A percentile compares a stretch with the other conserved stretches of the same genome.
phyloP scores from a whole-genome alignment of 352 stramenopile species.

The Phytophthora cajani region DNA sequence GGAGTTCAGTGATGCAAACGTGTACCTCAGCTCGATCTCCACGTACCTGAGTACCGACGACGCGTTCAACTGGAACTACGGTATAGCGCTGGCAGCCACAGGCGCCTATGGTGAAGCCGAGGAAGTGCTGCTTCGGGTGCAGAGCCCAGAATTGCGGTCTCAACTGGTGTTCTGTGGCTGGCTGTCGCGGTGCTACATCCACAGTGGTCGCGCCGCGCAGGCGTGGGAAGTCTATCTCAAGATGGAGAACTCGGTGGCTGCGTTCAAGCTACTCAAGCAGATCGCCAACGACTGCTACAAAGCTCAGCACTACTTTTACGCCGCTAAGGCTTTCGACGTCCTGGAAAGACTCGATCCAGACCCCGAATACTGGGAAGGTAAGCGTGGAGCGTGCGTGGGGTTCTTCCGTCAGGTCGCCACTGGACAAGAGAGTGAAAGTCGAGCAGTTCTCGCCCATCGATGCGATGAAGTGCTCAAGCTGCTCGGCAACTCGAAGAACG shows the following conservation, averaged over 20 bases:
- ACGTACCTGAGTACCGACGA: conserved; percentile 61
- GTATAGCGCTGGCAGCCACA: conserved; percentile 55
- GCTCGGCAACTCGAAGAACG: conserved; percentile 60
- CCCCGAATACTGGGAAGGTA: conserved; percentile 80
- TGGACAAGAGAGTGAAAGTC: conserved; percentile 32
- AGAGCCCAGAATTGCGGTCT: conserved; percentile 34
- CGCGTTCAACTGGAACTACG: conserved; percentile 87
- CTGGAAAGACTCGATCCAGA: conserved; percentile 75
- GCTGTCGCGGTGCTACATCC: conserved; percentile 68
- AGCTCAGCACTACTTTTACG: conserved; percentile 60
- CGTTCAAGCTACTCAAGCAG: conserved; percentile 63
- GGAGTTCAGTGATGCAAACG: conserved; percentile 64
- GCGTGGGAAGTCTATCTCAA: conserved; percentile 78
- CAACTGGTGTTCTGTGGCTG: conserved; percentile 58
- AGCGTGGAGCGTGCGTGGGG: conserved; percentile 70
- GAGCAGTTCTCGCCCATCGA: conserved; percentile 15
- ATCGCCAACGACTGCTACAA: conserved; percentile 80
- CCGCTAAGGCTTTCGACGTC: conserved; percentile 78
- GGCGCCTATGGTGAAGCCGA: conserved; percentile 60
- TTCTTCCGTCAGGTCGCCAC: conserved; percentile 67
- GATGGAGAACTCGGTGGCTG: conserved; percentile 53
- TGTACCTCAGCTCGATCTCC: conserved; percentile 76
- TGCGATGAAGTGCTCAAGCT: conserved; percentile 63
- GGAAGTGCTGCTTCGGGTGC: conserved; percentile 59
- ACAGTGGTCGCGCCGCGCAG: conserved; percentile 27